phyloP scores from a whole-genome alignment of 2,329 filamentous ascomycete genomes.

The Phialophora macrospora region DNA sequence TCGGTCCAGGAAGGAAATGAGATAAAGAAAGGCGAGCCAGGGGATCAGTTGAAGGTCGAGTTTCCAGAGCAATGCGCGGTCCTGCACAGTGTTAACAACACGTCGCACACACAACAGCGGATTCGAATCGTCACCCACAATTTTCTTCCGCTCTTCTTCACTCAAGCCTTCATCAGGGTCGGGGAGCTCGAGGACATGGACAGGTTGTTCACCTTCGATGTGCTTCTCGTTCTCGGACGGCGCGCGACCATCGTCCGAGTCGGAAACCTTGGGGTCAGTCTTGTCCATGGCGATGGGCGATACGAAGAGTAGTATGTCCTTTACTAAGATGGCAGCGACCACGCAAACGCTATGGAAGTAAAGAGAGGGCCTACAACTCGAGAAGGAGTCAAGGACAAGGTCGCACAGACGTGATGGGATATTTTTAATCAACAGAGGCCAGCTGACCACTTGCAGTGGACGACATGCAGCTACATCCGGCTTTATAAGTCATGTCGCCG shows the following conservation, averaged over 20 bases:
- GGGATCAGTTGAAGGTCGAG: conserved; percentile 53
- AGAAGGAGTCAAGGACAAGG: not conserved
- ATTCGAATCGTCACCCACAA: conserved; percentile 53
- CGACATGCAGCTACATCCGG: not conserved
- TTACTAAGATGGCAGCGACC: not conserved
- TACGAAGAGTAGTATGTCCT: not conserved
- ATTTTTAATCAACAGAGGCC: conserved; percentile 12
- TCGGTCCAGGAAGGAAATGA: conserved; percentile 43
- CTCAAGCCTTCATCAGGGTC: conserved; percentile 70
- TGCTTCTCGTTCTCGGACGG: conserved; percentile 30
- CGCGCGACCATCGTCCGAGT: conserved; percentile 25
- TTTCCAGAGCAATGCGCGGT: conserved; percentile 52
- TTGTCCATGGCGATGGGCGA: conserved; percentile 20
- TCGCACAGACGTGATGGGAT: not conserved
- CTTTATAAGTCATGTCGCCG: not conserved
- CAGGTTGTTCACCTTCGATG: conserved; percentile 26
- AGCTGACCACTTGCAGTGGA: conserved; percentile 8
- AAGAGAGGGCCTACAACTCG: not conserved
- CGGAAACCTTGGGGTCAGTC: conserved; percentile 15
- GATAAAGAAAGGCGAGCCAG: conserved; percentile 54
- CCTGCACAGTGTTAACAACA: conserved; percentile 41
- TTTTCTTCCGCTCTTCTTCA: conserved; percentile 64
- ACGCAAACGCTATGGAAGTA: not conserved
- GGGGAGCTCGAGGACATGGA: conserved; percentile 31
- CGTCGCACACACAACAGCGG: not conserved